These are phyloP conservation scores for Suillus discolor DNA, from an alignment of 768 basidiomycete species.

Conservation along the genomic window DNA sequence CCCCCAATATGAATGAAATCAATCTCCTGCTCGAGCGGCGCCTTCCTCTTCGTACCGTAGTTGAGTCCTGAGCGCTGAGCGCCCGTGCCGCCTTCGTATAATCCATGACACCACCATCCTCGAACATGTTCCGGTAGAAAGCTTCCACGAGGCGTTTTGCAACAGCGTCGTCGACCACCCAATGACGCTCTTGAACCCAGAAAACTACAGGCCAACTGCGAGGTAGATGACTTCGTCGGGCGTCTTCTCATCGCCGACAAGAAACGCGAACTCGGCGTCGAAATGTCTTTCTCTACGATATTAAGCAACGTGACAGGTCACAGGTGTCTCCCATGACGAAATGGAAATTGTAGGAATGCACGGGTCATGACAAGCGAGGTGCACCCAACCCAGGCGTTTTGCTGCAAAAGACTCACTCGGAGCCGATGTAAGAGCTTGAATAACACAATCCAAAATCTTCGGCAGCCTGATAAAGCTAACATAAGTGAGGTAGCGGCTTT, in stretches of 20 bases:
- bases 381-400: slow-evolving; percentile 18
- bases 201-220: slow-evolving; percentile 12
- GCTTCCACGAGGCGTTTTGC: not conserved
- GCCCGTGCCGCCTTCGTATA: not conserved
- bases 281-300: not conserved
- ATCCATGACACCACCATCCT: not conserved
- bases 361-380: slow-evolving; percentile 22
- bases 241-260: not conserved
- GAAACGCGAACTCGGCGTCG: not conserved
- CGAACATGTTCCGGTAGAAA: not conserved
- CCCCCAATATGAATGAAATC: not conserved
- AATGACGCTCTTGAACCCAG: slow-evolving; percentile 20
- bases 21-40: not conserved
- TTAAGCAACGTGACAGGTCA: not conserved
- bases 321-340: not conserved
- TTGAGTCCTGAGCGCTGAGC: too few relatives aligned
- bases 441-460: too few relatives aligned
- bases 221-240: not conserved
- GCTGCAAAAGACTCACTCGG: too few relatives aligned
- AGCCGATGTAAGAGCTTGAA: too few relatives aligned
- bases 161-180: slow-evolving; percentile 10
- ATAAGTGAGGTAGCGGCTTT: too few relatives aligned
- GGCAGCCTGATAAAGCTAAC: too few relatives aligned
- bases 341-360: not conserved
- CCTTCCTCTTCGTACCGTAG: not conserved